phyloP scores from a whole-genome alignment of 78 protist genomes.

The Anaeramoeba flamelloides region DNA sequence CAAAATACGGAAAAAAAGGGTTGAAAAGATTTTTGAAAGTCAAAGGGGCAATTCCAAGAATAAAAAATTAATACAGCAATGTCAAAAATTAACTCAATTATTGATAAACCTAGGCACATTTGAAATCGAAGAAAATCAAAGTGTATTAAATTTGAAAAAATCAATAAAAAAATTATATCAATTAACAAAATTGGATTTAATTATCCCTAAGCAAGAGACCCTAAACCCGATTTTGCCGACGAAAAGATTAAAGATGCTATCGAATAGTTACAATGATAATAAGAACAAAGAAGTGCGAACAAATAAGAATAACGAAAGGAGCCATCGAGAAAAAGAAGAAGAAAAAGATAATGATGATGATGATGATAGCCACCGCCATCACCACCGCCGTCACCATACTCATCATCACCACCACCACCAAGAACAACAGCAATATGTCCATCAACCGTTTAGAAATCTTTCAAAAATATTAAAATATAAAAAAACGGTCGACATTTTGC shows the following conservation, averaged over 20 bases:
- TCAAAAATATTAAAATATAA: conserved; percentile 27
- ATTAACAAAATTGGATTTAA: background rate
- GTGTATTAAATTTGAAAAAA: background rate
- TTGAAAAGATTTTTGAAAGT: background rate
- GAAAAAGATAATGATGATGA: conserved; percentile 17
- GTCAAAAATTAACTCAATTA: background rate
- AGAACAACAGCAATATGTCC: background rate
- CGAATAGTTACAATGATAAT: background rate
- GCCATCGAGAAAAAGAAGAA: too few species aligned
- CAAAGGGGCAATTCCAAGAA: background rate
- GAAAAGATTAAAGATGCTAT: too few species aligned
- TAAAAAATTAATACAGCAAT: background rate
- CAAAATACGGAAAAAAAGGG: background rate
- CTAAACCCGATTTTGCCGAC: background rate
- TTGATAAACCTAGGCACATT: background rate
- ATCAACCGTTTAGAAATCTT: background rate
- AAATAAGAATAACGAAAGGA: too few species aligned
- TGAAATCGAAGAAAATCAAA: background rate
- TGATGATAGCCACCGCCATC: conserved; percentile 6
- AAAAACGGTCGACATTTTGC: conserved; percentile 36
- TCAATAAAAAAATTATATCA: conserved; percentile 11
- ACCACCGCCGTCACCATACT: background rate
- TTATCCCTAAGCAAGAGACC: conserved; percentile 30
- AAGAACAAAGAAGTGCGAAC: background rate
- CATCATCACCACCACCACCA: conserved; percentile 2